Base-by-base conservation (phyloP, 768 basidiomycete species). In the Lactarius quietus region DNA sequence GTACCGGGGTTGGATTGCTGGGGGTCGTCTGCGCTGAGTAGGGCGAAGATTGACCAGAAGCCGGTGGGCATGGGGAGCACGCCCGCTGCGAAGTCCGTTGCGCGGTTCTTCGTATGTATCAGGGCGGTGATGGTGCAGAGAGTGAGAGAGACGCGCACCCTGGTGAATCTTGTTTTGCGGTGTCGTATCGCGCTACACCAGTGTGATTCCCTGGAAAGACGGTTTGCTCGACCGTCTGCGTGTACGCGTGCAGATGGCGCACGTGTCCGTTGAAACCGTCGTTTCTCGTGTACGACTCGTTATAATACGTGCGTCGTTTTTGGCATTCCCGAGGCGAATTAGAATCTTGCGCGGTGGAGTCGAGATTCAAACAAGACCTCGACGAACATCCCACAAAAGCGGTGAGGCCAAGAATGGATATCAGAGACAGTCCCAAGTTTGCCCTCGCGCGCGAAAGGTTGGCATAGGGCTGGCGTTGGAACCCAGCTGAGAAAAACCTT, bases 1-100 rank as follows among this genome's bases (percentile, higher is more conserved):
- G 54, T 9, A 3, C 43, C 33, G 17, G 39, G 29, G 23, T 59
- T 12, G 20, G 29, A 31, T 17, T 20, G n/a, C n/a, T 15, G 17
- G 23, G 31, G 3, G 18, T 51, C 23, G 26, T 48, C 59, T 3
- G 59, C 54, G 23, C 55, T 65, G 12, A 65, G 23, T 12, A 65
- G n/a, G 23, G 64, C 54, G 33, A 65, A 61, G n/a, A 65, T 57
- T 5, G 64, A 41, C 55, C 64, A 57, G 55, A 52, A 65, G 23
- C 64, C 60, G 3, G 64, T 41, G 4, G 64, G 64, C 14, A 65
- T 36, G n/a, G 64, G 59, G 38, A 61, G 64, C 8, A 62, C 56
- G n/a, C 53, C 31, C 8, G 43, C 64, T 29, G 53, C 53, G 39
- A 56, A 65, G 14, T 59, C 53, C 9, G 58, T 45, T 18, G 20